These are phyloP conservation scores for Debaryomycetaceae sp. DNA, from an alignment of 1,139 yeast genomes.

Conservation along the genomic window DNA sequence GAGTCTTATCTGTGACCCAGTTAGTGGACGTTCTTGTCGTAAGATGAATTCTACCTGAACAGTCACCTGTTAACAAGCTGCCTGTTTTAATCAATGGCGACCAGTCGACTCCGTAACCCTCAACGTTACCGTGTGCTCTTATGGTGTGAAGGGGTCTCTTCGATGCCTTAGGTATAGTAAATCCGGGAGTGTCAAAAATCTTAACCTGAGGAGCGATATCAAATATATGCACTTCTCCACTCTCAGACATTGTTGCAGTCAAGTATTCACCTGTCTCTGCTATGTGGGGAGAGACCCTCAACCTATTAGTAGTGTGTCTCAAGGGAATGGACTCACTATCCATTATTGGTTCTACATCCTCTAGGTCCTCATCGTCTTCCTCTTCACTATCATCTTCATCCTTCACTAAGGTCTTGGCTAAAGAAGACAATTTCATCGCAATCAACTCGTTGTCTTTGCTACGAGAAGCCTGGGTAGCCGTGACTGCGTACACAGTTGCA, in stretches of 20 bases:
- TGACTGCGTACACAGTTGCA: slow-evolving; percentile 77
- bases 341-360: slow-evolving; percentile 75
- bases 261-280: slow-evolving; percentile 74
- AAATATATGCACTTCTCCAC: slow-evolving; percentile 83
- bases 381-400: slow-evolving; percentile 72
- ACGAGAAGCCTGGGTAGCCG: slow-evolving; percentile 92
- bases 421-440: slow-evolving; percentile 76
- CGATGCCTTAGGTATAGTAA: slow-evolving; percentile 68
- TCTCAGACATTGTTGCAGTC: slow-evolving; percentile 87
- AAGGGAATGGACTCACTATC: slow-evolving; percentile 79
- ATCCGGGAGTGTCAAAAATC: slow-evolving; percentile 88
- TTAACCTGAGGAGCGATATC: slow-evolving; percentile 77
- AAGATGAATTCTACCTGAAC: slow-evolving; percentile 75
- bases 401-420: slow-evolving; percentile 79
- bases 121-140: slow-evolving; percentile 86
- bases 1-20: slow-evolving; percentile 85
- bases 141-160: slow-evolving; percentile 87
- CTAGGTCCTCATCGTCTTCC: slow-evolving; percentile 68
- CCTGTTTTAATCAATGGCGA: slow-evolving; percentile 82
- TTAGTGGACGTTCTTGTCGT: slow-evolving; percentile 74
- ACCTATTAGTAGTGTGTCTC: slow-evolving; percentile 82
- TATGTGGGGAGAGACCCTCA: slow-evolving; percentile 82
- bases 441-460: slow-evolving; percentile 85
- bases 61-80: slow-evolving; percentile 83
- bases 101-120: slow-evolving; percentile 98